phyloP scores from a whole-genome alignment of 2,329 filamentous ascomycete species.

The Byssothecium circinans region DNA sequence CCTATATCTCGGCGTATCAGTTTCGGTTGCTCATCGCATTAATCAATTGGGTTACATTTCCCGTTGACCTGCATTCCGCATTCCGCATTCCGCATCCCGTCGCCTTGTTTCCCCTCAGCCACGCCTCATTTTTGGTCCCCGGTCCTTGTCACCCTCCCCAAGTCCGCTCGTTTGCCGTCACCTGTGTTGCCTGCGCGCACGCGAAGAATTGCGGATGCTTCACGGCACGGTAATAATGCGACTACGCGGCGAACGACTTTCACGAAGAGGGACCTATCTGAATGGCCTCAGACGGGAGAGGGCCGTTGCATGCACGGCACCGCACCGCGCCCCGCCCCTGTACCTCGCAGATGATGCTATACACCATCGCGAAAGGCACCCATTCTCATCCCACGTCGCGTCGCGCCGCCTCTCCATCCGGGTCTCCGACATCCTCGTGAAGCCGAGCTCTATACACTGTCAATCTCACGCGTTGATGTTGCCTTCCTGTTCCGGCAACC shows the following conservation, averaged over 20 bases:
- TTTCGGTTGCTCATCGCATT: constrained; percentile 27
- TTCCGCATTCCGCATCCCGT: constrained; percentile 4
- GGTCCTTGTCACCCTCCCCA: constrained; percentile 2
- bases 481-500: no score
- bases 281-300: background rate
- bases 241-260: no score
- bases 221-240: no score
- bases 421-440: no score
- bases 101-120: constrained; percentile 11
- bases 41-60: constrained; percentile 38
- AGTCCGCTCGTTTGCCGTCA: constrained; percentile 1
- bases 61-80: constrained; percentile 25
- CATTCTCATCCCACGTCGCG: no score
- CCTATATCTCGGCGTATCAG: constrained; percentile 27
- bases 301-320: no score
- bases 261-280: background rate
- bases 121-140: constrained; percentile 2
- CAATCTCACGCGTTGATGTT: no score
- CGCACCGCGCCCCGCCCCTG: no score
- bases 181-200: constrained; percentile 1
- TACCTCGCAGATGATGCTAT: no score
- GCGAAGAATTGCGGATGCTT: background rate
- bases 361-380: no score
- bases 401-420: no score
- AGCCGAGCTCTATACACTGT: no score